Conservation (phyloP, 2,329 filamentous ascomycete genomes). For the Aspergillus costaricaensis region DNA sequence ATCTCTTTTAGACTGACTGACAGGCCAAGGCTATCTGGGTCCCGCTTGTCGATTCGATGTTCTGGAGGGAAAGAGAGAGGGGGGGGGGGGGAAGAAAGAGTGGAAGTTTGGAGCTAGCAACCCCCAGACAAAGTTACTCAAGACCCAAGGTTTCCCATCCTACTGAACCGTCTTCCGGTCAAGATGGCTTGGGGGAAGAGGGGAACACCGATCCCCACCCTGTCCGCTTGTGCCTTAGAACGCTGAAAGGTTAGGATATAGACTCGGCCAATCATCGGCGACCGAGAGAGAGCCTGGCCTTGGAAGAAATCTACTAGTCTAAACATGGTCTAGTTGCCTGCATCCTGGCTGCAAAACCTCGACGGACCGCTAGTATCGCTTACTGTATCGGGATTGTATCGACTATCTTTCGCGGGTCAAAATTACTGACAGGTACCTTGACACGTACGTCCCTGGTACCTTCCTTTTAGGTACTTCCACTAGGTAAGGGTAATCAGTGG, state of each 20-base stretch:
- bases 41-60: conserved; percentile 4
- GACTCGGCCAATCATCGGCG: conserved; percentile 18
- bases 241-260: conserved; percentile 14
- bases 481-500: not conserved
- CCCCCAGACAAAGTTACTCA: not conserved
- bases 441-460: not conserved
- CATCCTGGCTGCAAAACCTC: conserved; percentile 9
- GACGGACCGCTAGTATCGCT: not conserved
- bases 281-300: conserved; percentile 14
- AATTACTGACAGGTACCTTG: conserved; percentile 2
- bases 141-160: not conserved
- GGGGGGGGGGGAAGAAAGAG: not conserved
- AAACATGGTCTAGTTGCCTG: conserved; percentile 21
- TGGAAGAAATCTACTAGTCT: conserved; percentile 15
- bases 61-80: not conserved
- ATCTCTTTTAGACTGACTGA: not conserved
- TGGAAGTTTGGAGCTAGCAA: not conserved
- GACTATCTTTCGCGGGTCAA: not conserved
- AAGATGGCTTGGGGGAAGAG: conserved; percentile 9
- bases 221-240: conserved; percentile 16
- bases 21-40: conserved; percentile 3
- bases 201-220: conserved; percentile 19
- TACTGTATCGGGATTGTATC: conserved; percentile 5
- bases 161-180: conserved; percentile 11
- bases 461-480: not conserved